Conservation (phyloP, 2,329 filamentous ascomycete species). For the Ceratocystis albifundus region DNA sequence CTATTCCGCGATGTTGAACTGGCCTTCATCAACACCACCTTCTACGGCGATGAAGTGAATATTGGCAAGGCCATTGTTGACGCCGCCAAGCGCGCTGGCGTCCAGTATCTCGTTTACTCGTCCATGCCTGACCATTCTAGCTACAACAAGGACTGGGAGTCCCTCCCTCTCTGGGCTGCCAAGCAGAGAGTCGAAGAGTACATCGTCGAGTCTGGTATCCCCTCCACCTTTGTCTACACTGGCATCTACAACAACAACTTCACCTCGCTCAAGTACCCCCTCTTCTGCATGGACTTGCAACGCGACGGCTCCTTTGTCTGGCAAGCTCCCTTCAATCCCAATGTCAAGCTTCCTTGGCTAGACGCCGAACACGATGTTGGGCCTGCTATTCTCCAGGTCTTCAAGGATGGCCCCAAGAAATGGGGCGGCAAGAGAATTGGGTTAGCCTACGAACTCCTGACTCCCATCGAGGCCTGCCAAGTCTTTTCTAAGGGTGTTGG, state of each 20-base stretch:
- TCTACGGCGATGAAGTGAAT: conserved; percentile 85
- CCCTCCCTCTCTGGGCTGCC: conserved; percentile 77
- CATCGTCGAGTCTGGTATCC: conserved; percentile 67
- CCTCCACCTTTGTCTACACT: conserved; percentile 86
- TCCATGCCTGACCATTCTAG: conserved; percentile 92
- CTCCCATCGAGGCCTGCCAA: conserved; percentile 68
- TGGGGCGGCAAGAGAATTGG: conserved; percentile 75
- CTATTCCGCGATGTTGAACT: conserved; percentile 76
- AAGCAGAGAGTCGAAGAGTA: conserved; percentile 93
- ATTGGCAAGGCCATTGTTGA: conserved; percentile 84
- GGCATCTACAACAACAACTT: conserved; percentile 99
- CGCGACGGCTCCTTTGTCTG: conserved; percentile 77
- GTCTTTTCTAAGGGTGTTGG: conserved; percentile 69
- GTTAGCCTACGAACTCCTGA: conserved; percentile 80
- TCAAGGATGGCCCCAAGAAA: conserved; percentile 80
- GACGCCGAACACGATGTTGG: conserved; percentile 95
- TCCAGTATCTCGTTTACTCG: conserved; percentile 90
- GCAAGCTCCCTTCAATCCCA: conserved; percentile 86
- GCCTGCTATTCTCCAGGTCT: conserved; percentile 80
- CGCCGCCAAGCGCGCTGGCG: conserved; percentile 69
- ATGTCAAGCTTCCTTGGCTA: conserved; percentile 83
- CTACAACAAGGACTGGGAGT: conserved; percentile 65
- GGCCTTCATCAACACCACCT: conserved; percentile 96
- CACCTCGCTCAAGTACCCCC: conserved; percentile 78
- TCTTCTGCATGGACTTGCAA: conserved; percentile 90